Base-by-base conservation (phyloP, 768 basidiomycete species). In the Lactifluus subvellereus region DNA sequence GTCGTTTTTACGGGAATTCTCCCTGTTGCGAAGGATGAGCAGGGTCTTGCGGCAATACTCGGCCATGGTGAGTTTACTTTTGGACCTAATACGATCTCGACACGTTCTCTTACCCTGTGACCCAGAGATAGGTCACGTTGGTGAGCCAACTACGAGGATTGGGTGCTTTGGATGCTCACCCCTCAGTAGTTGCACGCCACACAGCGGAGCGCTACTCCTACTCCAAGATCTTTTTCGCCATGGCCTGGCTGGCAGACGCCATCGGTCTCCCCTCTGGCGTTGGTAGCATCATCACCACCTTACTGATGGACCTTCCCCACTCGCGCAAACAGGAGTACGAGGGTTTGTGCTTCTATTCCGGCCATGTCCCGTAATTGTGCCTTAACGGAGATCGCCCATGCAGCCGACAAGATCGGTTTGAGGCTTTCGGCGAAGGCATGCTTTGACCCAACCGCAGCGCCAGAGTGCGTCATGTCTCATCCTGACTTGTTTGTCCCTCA, bases 1-100 rank as follows among this genome's bases (percentile, higher is more conserved):
- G 81, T 94, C 37, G 89, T 98, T 10, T 96, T 91, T 70, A 94
- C 92, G 0, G 94, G 94, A 0, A 91, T 97, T 40, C 72, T 97
- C 4, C 91, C 89, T 0, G 75, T 94, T 6, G 86, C 85, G 51
- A 77, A 76, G 64, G 85, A 92, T 65, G 91, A 94, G 67, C 82
- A 88, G 68, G 92, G 91, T 0, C 76, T 98, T 0, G 91, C 94
- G 1, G 86, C 87, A 18, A 87, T 97, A 1, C 74, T 98, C 3
- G 84, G 89, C 0, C 94, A 97, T 72, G 92, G 93, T 89, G 58
- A 3, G 80, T 48, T 13, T 16, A 9, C 18, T 48, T 20, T 27
- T 27, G 27, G 5, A 1, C 55, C 40, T 6, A 7, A 1, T 30
- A 2, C 14, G 20, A 35, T 27, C 5, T 30, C 32, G 35, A 40